Conservation (phyloP, 768 basidiomycete genomes). For the Lactarius hengduanensis region DNA sequence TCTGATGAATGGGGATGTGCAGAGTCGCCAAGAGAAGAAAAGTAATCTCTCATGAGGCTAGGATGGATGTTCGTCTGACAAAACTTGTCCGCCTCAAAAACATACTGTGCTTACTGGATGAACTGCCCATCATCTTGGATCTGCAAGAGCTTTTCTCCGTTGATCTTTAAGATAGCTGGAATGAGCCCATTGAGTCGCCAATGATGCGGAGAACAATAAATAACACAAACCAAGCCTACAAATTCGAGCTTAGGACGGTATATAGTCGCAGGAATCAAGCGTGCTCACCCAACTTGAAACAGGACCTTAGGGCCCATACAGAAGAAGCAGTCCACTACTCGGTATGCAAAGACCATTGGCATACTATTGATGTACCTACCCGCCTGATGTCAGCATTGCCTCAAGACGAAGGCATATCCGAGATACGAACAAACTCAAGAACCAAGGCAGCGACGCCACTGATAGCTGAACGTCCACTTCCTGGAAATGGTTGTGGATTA, state of each 20-base stretch:
- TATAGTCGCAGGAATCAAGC: background rate
- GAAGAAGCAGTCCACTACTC: constrained; percentile 96
- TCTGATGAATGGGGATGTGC: constrained; percentile 90
- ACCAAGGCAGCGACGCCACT: constrained; percentile 97
- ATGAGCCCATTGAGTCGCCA: background rate
- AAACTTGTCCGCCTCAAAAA: background rate
- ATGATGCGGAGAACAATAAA: background rate
- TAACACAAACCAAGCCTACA: constrained; percentile 54
- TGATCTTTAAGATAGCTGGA: constrained; percentile 93
- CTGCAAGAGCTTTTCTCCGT: constrained; percentile 86
- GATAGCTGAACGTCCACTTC: constrained; percentile 93
- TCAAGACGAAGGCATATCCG: constrained; percentile 29
- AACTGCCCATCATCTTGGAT: constrained; percentile 97
- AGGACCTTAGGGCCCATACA: constrained; percentile 99
- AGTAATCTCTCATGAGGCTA: constrained; percentile 95
- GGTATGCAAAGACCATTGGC: constrained; percentile 97
- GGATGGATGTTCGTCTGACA: background rate
- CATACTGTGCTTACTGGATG: constrained; percentile 59
- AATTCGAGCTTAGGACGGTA: constrained; percentile 12
- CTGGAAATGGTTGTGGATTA: constrained; percentile 91
- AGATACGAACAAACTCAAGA: constrained; percentile 82
- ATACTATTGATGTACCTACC: constrained; percentile 89
- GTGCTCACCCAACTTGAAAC: constrained; percentile 92
- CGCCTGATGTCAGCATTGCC: constrained; percentile 4
- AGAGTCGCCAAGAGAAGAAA: constrained; percentile 87